Evolutionary conservation across 305 asterid genomes (phyloP).

Genomic region (Coffea humblotiana): DNA sequence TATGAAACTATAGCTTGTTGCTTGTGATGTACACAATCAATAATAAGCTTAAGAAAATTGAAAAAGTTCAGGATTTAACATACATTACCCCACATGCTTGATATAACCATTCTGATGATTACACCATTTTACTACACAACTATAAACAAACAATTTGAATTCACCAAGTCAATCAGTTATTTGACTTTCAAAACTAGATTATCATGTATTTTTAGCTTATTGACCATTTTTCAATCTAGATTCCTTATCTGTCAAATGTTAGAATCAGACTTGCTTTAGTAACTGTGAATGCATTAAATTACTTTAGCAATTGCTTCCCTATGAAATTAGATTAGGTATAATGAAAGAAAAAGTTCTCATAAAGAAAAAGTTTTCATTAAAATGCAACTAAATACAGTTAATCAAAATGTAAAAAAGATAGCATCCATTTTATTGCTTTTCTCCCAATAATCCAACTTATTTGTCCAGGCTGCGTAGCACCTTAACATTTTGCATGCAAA

Average conservation of each 20-base stretch:
- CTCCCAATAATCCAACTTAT: not conserved
- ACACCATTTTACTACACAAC: not conserved
- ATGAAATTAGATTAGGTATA: not conserved
- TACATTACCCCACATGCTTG: not conserved
- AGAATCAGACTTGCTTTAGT: not conserved
- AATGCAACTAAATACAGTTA: not conserved
- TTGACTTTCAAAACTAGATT: not conserved
- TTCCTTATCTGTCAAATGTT: not conserved
- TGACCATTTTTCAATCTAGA: not conserved
- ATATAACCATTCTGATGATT: not conserved
- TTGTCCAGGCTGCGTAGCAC: not conserved
- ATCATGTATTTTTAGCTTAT: not conserved
- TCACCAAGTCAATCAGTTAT: not conserved
- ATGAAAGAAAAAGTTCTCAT: not conserved
- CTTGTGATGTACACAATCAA: not conserved
- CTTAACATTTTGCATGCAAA: not conserved
- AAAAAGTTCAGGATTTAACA: not conserved
- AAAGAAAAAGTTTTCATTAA: conserved; percentile 1
- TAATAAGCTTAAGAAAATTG: not conserved
- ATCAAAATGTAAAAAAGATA: not conserved
- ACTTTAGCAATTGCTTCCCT: not conserved
- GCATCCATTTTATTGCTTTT: not conserved
- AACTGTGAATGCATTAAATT: not conserved
- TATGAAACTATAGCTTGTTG: not conserved
- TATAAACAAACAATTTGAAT: not conserved